Percentiles rank a stretch among this genome's conserved stretches.
These are phyloP conservation scores for Vitis vinifera DNA, from an alignment of 164 flowering plant genomes.

Conservation along the genomic window ASM3070453v1 NC_081811.1:29134501-29135000, in stretches of 20 bases:
- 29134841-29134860: conserved; percentile 37
- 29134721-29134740: conserved; percentile 33
- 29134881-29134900: conserved; percentile 41
- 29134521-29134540: conserved; percentile 88
- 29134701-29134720: conserved; percentile 43
- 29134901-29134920: conserved; percentile 66
- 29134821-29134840: conserved; percentile 31
- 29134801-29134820: conserved; percentile 22
- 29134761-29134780: conserved; percentile 33
- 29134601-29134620: conserved; percentile 35
- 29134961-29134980: conserved; percentile 33
- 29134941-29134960: conserved; percentile 38
- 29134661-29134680: conserved; percentile 37
- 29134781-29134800: conserved; percentile 36
- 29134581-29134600: conserved; percentile 37
- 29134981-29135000: conserved; percentile 56
- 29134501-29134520: conserved; percentile 89
- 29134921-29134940: conserved; percentile 37
- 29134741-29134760: conserved; percentile 39
- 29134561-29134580: conserved; percentile 47
- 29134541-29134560: conserved; percentile 77
- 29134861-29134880: conserved; percentile 41
- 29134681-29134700: conserved; percentile 57
- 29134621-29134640: conserved; percentile 35
- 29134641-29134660: conserved; percentile 34